A percentile compares a stretch with the other conserved stretches of the same genome.
These are phyloP conservation scores for Pulveroboletus sp. DNA, from an alignment of 768 basidiomycete genomes.

Conservation along the genomic window DNA sequence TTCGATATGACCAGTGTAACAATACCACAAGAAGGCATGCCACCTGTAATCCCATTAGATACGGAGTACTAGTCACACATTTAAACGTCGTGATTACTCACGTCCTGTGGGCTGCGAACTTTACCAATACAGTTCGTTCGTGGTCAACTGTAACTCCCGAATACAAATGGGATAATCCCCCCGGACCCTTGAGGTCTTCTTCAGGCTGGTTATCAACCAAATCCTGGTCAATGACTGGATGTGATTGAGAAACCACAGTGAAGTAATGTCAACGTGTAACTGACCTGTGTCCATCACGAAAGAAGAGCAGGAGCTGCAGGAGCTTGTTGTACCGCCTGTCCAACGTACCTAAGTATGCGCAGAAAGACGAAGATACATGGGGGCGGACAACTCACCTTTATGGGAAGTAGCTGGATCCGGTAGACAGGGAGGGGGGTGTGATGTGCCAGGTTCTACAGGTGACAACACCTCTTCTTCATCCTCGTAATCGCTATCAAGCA, in stretches of 20 bases:
- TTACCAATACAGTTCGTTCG: neutral
- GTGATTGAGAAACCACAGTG: constrained; percentile 8
- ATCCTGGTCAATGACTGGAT: constrained; percentile 3
- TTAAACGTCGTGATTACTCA: neutral
- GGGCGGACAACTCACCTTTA: constrained; percentile 1
- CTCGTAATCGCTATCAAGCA: constrained; percentile 25
- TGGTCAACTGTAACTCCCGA: neutral
- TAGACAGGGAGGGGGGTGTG: neutral
- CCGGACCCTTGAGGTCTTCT: constrained; percentile 5
- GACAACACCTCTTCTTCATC: constrained; percentile 14
- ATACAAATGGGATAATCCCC: neutral
- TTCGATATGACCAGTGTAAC: constrained; percentile 15
- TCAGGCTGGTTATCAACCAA: neutral
- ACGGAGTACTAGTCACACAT: neutral
- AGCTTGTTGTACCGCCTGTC: constrained; percentile 1
- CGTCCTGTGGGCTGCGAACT: constrained; percentile 13
- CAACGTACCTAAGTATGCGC: neutral
- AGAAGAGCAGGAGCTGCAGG: constrained; percentile 7
- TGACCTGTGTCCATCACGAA: constrained; percentile 10
- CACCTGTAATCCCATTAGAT: constrained; percentile 4
- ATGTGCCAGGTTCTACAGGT: neutral
- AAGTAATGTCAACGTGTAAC: neutral
- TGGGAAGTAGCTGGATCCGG: neutral
- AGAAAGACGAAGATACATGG: neutral
- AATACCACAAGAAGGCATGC: constrained; percentile 16